A percentile compares a stretch with the other conserved stretches of the same genome.
These are phyloP conservation scores for Tylopilus orsonianus DNA, from an alignment of 1,284 basidiomycete species.

Conservation along the genomic window DNA sequence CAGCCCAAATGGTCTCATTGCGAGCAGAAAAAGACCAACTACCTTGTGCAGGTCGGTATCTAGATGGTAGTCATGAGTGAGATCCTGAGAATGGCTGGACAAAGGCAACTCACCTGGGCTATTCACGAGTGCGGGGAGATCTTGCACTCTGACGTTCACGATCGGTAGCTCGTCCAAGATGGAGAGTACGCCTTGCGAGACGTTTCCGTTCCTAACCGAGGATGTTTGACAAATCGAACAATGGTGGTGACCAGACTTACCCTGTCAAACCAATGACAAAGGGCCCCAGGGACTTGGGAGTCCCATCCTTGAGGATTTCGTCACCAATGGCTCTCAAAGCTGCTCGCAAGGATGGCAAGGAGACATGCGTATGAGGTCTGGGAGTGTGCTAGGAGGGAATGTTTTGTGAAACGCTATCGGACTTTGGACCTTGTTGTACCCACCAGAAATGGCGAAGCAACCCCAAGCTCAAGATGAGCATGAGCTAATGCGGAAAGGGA, in stretches of 20 bases:
- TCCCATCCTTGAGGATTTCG: constrained; percentile 57
- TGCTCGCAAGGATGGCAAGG: constrained; percentile 56
- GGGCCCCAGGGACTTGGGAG: constrained; percentile 66
- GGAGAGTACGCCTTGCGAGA: constrained; percentile 71
- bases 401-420: not conserved
- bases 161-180: constrained; percentile 74
- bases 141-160: constrained; percentile 52
- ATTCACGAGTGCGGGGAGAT: constrained; percentile 56
- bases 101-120: constrained; percentile 44
- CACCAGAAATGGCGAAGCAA: constrained; percentile 82
- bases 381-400: constrained; percentile 57
- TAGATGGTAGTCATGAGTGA: constrained; percentile 24
- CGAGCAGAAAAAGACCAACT: not conserved
- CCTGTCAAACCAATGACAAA: constrained; percentile 84
- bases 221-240: not conserved
- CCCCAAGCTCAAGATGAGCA: constrained; percentile 72
- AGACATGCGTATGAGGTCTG: constrained; percentile 73
- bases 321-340: constrained; percentile 62
- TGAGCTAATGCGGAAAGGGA: constrained; percentile 78
- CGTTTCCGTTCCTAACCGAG: constrained; percentile 66
- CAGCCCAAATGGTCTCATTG: not conserved
- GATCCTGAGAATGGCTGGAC: not conserved
- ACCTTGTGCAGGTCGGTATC: constrained; percentile 58
- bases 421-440: constrained; percentile 23
- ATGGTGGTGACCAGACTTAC: constrained; percentile 36